Base-by-base conservation (phyloP, 2,329 filamentous ascomycete species). In the Pseudocercospora fijiensis region DNA sequence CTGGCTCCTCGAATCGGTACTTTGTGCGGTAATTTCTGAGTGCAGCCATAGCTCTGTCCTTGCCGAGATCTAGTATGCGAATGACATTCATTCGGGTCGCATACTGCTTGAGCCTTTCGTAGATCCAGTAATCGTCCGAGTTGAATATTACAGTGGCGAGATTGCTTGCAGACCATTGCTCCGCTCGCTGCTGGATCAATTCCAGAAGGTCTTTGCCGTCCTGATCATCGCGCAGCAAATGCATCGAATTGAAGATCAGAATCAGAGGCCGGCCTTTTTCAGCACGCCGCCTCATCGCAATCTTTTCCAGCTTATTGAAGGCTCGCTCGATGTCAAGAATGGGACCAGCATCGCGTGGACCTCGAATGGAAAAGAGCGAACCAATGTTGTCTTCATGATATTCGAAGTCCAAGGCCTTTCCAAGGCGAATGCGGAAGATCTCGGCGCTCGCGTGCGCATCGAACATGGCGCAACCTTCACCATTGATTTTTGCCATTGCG, bases 321-420 rank as follows among this genome's bases (percentile, higher is more conserved):
- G 95, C 95, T 27, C 95, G 87, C 76, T 99, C 95, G 67, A 99
- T 97, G 75, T 99, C 95, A 1, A 99, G 83, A 33, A 99, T 81
- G 4, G 95, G 92, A 0, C 92, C 96, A 2, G 91, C 93, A 73
- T 99, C 95, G 49, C 95, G 86, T 0, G 95, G 95, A 0, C 95
- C 95, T 28, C 90, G 87, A 73, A 99, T 96, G 64, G 91, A 96
- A 77, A 99, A 99, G 65, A 99, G 90, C 5, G 91, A 91, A 51
- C 95, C 95, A 66, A 99, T 97, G 74, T 96, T 97, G 80, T 99
- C 95, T 79, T 98, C 95, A 74, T 98, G 92, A 72, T 90, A 99
- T 75, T 99, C 95, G 76, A 93, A 99, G 76, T 99, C 93, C 45
- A 99, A 83, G 1, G 93, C 92, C 75, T 96, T 97, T 26, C 95